Base-by-base conservation (phyloP, 192 early-diverging fungal genomes). In the Physocladia obscura region DNA sequence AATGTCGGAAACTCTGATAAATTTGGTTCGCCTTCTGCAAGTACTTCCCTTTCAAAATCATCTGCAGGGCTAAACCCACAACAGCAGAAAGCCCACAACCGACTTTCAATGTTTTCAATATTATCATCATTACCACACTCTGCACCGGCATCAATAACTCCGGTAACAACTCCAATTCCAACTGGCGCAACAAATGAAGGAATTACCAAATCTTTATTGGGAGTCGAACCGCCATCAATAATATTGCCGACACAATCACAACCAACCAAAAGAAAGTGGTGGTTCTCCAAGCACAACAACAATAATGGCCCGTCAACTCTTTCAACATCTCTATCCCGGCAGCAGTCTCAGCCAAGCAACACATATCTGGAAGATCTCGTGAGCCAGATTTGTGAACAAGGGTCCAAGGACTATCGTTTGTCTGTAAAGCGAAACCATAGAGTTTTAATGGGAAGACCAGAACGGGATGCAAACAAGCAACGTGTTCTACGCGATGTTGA, bases 371-470 rank as follows among this genome's bases (percentile, higher is more conserved):
- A 68, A 68, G 21, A 36, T 5, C 26, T 68, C 13, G 52, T 68
- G 4, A 49, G 56, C 35, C 47, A 44, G 19, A 57, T 68, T 22
- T 68, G 50, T 24, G 65, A 68, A 19, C 19, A 56, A 24, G 50
- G 51, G 4, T 22, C 54, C 3, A 17, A 31, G 17, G 38, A 68
- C 26, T 68, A 68, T 30, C 27, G 54, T 11, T 13, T 4, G 17
- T 5, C 34, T 17, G 34, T 68, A 1, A 68, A 68, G 32, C 27
- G 50, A 11, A 57, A 68, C 36, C 56, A 68, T 38, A 68, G 56
- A 27, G 36, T 13, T 13, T 30, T 68, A 19, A 68, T 68, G 65
- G 54, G 65, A 3, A 49, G 37, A 21, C 15, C 29, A 3, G 65
- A 68, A 11, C 38, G 65, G 17, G 52, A 56, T 27, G 17, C 31